phyloP scores from a whole-genome alignment of 352 stramenopile genomes.

The Globisporangium cederbergense region DNA sequence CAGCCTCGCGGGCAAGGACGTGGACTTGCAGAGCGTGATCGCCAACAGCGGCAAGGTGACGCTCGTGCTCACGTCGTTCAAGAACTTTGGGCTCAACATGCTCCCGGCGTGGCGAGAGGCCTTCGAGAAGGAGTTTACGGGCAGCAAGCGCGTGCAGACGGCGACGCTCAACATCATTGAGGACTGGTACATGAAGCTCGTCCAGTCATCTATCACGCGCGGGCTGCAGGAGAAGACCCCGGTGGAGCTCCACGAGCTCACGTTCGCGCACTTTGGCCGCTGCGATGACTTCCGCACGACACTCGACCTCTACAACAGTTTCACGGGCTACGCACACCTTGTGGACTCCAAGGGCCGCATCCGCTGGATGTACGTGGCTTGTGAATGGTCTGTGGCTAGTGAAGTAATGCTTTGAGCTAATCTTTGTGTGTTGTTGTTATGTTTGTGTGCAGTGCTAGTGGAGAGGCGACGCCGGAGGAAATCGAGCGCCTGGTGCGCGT shows the following conservation, averaged over 20 bases:
- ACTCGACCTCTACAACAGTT: conserved; percentile 83
- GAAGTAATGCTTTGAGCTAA: conserved; percentile 7
- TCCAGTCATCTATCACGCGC: conserved; percentile 60
- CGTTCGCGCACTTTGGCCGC: conserved; percentile 70
- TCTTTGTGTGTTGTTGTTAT: conserved; percentile 17
- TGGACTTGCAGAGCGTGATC: conserved; percentile 55
- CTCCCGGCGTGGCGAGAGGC: conserved; percentile 70
- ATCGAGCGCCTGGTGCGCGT: conserved; percentile 53
- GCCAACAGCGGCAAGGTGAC: conserved; percentile 44
- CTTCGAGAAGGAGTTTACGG: conserved; percentile 46
- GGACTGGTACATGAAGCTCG: conserved; percentile 88
- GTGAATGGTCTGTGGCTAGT: background rate
- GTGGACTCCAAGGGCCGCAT: conserved; percentile 78
- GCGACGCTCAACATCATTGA: conserved; percentile 83
- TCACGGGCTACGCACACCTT: conserved; percentile 82
- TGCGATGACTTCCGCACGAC: conserved; percentile 79
- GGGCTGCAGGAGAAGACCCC: conserved; percentile 58
- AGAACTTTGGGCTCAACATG: conserved; percentile 84
- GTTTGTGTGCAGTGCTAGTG: conserved; percentile 42
- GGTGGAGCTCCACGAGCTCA: conserved; percentile 39
- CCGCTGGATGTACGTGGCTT: conserved; percentile 71
- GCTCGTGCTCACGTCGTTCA: conserved; percentile 81
- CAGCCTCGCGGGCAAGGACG: conserved; percentile 40
- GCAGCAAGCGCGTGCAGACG: conserved; percentile 41
- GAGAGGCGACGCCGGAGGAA: conserved; percentile 59